Base-by-base conservation (phyloP, 768 basidiomycete species). In the Neoboletus brunneissimus region DNA sequence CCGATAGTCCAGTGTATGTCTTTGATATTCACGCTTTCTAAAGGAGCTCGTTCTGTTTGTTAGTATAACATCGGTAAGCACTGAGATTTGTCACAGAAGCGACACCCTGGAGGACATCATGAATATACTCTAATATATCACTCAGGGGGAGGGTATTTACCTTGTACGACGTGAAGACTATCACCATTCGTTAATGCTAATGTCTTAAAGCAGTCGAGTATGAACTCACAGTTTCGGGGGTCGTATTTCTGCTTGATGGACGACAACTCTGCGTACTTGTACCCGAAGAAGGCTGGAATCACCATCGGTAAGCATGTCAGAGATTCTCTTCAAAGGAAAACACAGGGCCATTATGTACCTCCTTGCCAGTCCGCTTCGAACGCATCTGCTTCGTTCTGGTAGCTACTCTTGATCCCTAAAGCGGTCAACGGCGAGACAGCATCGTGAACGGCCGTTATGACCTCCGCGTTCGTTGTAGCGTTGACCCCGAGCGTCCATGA, bases 211-310 rank as follows among this genome's bases (percentile, higher is more conserved):
- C 29, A 37, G n/a, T 0, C n/a, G n/a, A 23, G 29, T 10, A n/a
- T 22, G 11, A 2, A 53, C 62, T 49, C 44, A 64, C 65, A 61
- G 22, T 67, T 67, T 1, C 37, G 0, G 7, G 62, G 65, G 41
- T 67, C 62, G 12, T 66, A 67, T 40, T 57, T 64, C 56, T 56
- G 62, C 22, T 66, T 67, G 50, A 67, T 66, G 2, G 51, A 45
- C 18, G 51, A 58, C 22, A 67, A 35, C 5, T 34, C 23, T 3
- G 54, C 37, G 31, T 64, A 64, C 41, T 66, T 67, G 48, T 59
- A 57, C 35, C 63, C 57, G 31, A 66, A 64, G 40, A 64, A 67
- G 20, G 44, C 63, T 67, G n/a, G n/a, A 27, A 15, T 25, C 0
- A 46, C 27, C 15, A 13, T 31, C 22, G 15, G 25, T 34, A 4